These are phyloP conservation scores for Chaetothyriales sp. DNA, from an alignment of 2,329 filamentous ascomycete species.

Conservation along the genomic window DNA sequence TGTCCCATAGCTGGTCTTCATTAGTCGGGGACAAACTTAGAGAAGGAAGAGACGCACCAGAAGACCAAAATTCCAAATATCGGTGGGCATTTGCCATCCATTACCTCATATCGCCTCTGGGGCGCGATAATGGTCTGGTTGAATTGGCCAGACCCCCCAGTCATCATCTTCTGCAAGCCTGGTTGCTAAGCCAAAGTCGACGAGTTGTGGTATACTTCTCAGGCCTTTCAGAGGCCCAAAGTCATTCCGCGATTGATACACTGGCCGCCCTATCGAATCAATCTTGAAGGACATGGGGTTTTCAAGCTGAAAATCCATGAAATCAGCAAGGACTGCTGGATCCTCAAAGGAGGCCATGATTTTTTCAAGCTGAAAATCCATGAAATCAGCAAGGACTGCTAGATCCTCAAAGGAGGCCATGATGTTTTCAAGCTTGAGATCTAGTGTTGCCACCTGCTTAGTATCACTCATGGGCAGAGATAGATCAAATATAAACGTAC, in stretches of 20 bases:
- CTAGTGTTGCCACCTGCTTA: too few species aligned
- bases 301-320: background rate
- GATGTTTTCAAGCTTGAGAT: background rate
- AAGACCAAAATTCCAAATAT: constrained; percentile 22
- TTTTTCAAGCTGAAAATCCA: background rate
- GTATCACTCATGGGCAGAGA: too few species aligned
- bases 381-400: too few species aligned
- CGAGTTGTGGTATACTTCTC: background rate
- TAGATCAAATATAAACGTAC: too few species aligned
- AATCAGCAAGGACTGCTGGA: background rate
- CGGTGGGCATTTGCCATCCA: constrained; percentile 19
- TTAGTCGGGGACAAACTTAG: too few species aligned
- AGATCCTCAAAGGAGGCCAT: background rate
- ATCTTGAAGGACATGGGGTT: background rate
- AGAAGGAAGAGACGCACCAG: constrained; percentile 11
- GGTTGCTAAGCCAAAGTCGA: background rate
- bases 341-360: background rate
- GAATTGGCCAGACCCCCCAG: constrained; percentile 9
- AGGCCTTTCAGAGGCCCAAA: background rate
- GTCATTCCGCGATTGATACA: background rate
- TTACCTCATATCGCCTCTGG: constrained; percentile 22
- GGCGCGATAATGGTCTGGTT: constrained; percentile 20
- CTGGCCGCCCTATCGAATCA: background rate
- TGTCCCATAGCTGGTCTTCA: background rate
- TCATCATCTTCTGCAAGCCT: background rate